Percentiles rank a stretch among this genome's conserved stretches.
These are phyloP conservation scores for Hirschfeldia incana DNA, from an alignment of 345 rosid species.

Conservation along the genomic window DNA sequence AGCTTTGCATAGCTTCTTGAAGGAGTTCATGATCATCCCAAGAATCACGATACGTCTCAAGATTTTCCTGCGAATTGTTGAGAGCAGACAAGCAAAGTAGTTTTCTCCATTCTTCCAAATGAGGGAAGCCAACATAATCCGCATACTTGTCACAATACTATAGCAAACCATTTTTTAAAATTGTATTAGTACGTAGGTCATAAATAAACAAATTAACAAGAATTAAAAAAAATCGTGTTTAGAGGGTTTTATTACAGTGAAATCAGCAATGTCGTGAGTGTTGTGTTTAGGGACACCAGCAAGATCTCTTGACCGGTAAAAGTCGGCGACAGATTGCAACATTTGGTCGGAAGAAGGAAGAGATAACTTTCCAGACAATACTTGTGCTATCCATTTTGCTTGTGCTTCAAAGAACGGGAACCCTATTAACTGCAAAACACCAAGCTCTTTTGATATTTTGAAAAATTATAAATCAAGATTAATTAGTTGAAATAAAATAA, in stretches of 20 bases:
- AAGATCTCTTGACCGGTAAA: slow-evolving; percentile 63
- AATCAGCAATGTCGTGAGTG: slow-evolving; percentile 76
- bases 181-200: not conserved
- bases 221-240: not conserved
- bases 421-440: slow-evolving; percentile 66
- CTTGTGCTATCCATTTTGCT: slow-evolving; percentile 88
- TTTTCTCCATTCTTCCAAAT: slow-evolving; percentile 90
- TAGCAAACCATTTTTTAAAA: not conserved
- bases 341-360: slow-evolving; percentile 73
- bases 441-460: no score
- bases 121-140: slow-evolving; percentile 69
- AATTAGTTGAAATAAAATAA: not conserved
- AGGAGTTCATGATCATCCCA: slow-evolving; percentile 84
- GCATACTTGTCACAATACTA: slow-evolving; percentile 82
- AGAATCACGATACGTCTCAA: slow-evolving; percentile 71
- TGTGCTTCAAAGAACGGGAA: slow-evolving; percentile 94
- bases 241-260: slow-evolving; percentile 47
- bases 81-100: slow-evolving; percentile 61
- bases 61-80: slow-evolving; percentile 48
- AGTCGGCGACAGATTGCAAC: slow-evolving; percentile 66
- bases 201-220: not conserved
- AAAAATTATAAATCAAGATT: not conserved
- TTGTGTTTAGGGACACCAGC: slow-evolving; percentile 72
- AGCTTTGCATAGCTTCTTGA: slow-evolving; percentile 67
- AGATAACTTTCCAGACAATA: slow-evolving; percentile 69